These are phyloP conservation scores for Epichloe glyceriae DNA, from an alignment of 2,329 filamentous ascomycete genomes.

Conservation along the genomic window DNA sequence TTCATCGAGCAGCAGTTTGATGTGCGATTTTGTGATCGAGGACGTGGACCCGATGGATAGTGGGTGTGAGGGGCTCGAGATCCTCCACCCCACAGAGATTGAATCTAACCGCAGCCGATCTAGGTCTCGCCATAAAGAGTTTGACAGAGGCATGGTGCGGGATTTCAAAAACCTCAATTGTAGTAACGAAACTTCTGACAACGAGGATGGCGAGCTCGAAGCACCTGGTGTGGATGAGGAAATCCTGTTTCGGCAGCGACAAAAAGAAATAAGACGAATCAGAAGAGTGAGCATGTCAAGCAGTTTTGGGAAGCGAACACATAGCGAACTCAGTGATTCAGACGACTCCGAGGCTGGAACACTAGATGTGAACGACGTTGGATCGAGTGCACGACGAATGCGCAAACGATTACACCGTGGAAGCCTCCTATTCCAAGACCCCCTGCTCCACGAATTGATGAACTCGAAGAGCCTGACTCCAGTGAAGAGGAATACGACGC, in stretches of 20 bases:
- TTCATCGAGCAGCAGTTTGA: conserved; percentile 7
- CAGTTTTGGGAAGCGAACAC: conserved; percentile 41
- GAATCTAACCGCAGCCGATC: conserved; percentile 33
- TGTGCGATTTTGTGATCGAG: conserved; percentile 28
- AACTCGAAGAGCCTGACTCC: conserved; percentile 39
- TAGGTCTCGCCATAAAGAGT: conserved; percentile 23
- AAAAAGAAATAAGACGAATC: conserved; percentile 29
- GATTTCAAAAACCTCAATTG: conserved; percentile 34
- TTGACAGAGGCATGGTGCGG: conserved; percentile 31
- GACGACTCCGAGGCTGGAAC: conserved; percentile 28
- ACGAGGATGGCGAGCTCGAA: conserved; percentile 20
- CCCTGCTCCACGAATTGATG: conserved; percentile 38
- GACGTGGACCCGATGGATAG: conserved; percentile 34
- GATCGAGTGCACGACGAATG: conserved; percentile 34
- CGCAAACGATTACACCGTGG: conserved; percentile 34
- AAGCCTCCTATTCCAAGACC: conserved; percentile 35
- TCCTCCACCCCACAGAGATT: conserved; percentile 32
- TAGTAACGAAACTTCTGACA: conserved; percentile 24
- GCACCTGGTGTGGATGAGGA: conserved; percentile 21
- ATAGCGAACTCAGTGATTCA: conserved; percentile 40
- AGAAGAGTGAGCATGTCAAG: conserved; percentile 38
- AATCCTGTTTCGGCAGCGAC: conserved; percentile 25
- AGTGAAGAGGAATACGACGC: conserved; percentile 30
- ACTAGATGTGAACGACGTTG: conserved; percentile 28
- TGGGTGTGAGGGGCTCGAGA: conserved; percentile 28